phyloP scores from a whole-genome alignment of 108 stramenopile genomes.

The Nannochloropsis gaditana region DNA sequence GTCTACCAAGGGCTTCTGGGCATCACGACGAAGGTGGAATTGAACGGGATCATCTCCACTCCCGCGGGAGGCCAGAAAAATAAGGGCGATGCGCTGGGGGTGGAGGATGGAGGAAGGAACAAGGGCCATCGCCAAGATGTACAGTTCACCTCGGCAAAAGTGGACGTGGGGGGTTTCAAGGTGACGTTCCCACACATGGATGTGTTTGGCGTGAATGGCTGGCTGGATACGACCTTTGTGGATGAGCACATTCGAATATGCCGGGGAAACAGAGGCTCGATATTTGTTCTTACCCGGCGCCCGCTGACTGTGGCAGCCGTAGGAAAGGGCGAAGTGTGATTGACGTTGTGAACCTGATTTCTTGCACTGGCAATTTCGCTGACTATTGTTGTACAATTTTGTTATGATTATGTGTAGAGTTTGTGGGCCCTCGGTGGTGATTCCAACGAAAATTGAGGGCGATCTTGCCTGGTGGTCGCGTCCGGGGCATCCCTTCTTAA shows the following conservation, averaged over 20 bases:
- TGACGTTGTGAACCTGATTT: too few species aligned
- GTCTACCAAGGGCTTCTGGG: slow-evolving; percentile 35
- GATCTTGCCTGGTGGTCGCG: too few species aligned
- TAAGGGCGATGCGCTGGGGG: neutral
- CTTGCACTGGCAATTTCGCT: too few species aligned
- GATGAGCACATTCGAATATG: slow-evolving; percentile 39
- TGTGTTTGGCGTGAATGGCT: slow-evolving; percentile 35
- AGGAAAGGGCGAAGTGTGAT: too few species aligned
- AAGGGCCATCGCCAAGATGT: slow-evolving; percentile 28
- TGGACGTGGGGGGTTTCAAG: slow-evolving; percentile 39
- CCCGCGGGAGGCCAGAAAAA: neutral
- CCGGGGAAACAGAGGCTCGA: slow-evolving; percentile 36
- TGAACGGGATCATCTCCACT: slow-evolving; percentile 26
- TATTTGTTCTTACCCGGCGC: slow-evolving; percentile 24
- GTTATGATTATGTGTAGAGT: too few species aligned
- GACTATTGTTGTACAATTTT: too few species aligned
- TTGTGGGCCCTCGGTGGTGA: too few species aligned
- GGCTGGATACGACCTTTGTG: slow-evolving; percentile 43
- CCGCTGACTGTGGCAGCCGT: neutral
- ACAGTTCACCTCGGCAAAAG: slow-evolving; percentile 28
- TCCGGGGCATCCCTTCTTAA: too few species aligned
- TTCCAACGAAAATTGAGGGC: too few species aligned
- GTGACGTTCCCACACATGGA: slow-evolving; percentile 40
- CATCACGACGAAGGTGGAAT: slow-evolving; percentile 35
- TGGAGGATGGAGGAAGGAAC: slow-evolving; percentile 18